phyloP scores from a whole-genome alignment of 129 eudicot genomes.

The Daucus carota region DH1_v3.0 NC_030387.2:40868001-40868500 shows the following conservation, averaged over 20 bases:
- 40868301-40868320: neutral
- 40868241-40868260: neutral
- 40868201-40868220: neutral
- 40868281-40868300: neutral
- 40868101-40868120: neutral
- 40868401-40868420: constrained; percentile 64
- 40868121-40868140: neutral
- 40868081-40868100: neutral
- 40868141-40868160: neutral
- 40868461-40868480: constrained; percentile 80
- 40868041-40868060: neutral
- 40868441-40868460: constrained; percentile 65
- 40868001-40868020: neutral
- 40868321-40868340: neutral
- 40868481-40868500: constrained; percentile 61
- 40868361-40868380: constrained; percentile 55
- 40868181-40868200: too few relatives aligned
- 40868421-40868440: constrained; percentile 87
- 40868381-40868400: constrained; percentile 95
- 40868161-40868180: neutral
- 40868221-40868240: neutral
- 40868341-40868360: neutral
- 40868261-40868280: neutral
- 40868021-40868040: neutral
- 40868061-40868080: neutral